phyloP scores from a whole-genome alignment of 108 stramenopile species.

The Mayamaea pseudoterrestris region DNA sequence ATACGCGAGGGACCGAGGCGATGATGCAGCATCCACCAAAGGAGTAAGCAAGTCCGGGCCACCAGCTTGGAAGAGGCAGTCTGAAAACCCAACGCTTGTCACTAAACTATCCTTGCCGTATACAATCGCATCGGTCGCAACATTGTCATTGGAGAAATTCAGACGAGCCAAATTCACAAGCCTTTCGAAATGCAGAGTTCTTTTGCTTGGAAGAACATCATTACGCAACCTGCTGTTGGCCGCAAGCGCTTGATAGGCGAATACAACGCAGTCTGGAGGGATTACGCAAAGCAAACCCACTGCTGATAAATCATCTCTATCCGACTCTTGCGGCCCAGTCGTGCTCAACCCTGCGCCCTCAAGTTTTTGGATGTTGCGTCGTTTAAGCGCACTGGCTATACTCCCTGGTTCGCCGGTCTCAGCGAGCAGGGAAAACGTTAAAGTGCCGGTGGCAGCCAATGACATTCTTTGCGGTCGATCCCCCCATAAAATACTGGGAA shows the following conservation, averaged over 20 bases:
- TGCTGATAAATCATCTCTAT: slow-evolving; percentile 64
- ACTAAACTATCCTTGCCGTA: slow-evolving; percentile 60
- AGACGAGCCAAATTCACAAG: slow-evolving; percentile 66
- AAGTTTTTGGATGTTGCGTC: slow-evolving; percentile 61
- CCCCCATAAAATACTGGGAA: slow-evolving; percentile 77
- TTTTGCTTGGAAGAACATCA: slow-evolving; percentile 13
- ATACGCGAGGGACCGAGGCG: slow-evolving; percentile 47
- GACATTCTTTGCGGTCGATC: slow-evolving; percentile 79
- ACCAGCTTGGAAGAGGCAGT: slow-evolving; percentile 82
- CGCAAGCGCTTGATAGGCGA: slow-evolving; percentile 61
- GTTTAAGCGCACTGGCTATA: slow-evolving; percentile 63
- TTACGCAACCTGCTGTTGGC: slow-evolving; percentile 13
- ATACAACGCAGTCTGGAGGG: slow-evolving; percentile 53
- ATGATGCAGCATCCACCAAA: slow-evolving; percentile 53
- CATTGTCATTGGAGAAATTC: slow-evolving; percentile 29
- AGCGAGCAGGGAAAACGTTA: slow-evolving; percentile 63
- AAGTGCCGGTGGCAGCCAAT: slow-evolving; percentile 68
- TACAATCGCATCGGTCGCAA: slow-evolving; percentile 64
- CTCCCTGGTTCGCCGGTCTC: slow-evolving; percentile 75
- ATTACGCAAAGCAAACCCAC: slow-evolving; percentile 62
- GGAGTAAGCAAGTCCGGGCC: slow-evolving; percentile 71
- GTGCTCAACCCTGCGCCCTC: slow-evolving; percentile 59
- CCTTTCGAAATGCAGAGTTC: slow-evolving; percentile 19
- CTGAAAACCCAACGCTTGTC: slow-evolving; percentile 68
- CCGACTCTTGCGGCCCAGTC: slow-evolving; percentile 18